Percentiles rank a stretch among this genome's conserved stretches.
Evolutionary conservation across 768 basidiomycete species (phyloP).

Genomic region (Rhizopogon salebrosus): DNA sequence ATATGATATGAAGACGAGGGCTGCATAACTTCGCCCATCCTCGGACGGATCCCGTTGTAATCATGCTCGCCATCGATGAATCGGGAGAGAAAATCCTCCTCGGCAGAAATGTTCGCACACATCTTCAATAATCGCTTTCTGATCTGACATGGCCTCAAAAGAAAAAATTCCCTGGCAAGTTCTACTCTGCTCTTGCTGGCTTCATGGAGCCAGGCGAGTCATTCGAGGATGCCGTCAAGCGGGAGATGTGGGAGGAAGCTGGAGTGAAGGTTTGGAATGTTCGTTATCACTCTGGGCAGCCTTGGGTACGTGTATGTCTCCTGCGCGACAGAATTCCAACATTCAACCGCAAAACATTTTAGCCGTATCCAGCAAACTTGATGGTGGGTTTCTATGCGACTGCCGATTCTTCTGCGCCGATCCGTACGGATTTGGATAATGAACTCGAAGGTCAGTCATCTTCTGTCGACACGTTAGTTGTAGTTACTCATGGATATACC

Average conservation of each 20-base stretch:
- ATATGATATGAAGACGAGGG: constrained; percentile 52
- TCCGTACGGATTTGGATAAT: constrained; percentile 86
- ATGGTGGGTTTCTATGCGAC: constrained; percentile 90
- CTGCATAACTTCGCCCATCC: constrained; percentile 84
- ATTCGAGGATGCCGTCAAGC: constrained; percentile 86
- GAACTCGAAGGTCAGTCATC: constrained; percentile 76
- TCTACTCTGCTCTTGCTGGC: constrained; percentile 89
- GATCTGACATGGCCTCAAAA: constrained; percentile 17
- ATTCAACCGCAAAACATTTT: constrained; percentile 23
- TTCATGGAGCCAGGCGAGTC: constrained; percentile 94
- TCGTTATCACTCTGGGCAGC: constrained; percentile 80
- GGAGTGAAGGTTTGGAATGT: constrained; percentile 85
- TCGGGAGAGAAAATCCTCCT: constrained; percentile 80
- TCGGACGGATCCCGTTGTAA: constrained; percentile 84
- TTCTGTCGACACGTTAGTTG: background rate
- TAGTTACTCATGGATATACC: background rate
- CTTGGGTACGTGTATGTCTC: constrained; percentile 55
- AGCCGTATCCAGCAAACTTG: constrained; percentile 84
- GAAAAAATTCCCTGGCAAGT: constrained; percentile 62
- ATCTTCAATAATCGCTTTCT: background rate
- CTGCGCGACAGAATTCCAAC: background rate
- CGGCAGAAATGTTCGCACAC: constrained; percentile 67
- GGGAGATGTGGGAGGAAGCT: constrained; percentile 96
- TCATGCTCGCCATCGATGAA: constrained; percentile 82
- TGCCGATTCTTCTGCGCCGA: constrained; percentile 66